Conservation (phyloP, 257 asterid genomes). For the Voacanga thouarsii region DNA sequence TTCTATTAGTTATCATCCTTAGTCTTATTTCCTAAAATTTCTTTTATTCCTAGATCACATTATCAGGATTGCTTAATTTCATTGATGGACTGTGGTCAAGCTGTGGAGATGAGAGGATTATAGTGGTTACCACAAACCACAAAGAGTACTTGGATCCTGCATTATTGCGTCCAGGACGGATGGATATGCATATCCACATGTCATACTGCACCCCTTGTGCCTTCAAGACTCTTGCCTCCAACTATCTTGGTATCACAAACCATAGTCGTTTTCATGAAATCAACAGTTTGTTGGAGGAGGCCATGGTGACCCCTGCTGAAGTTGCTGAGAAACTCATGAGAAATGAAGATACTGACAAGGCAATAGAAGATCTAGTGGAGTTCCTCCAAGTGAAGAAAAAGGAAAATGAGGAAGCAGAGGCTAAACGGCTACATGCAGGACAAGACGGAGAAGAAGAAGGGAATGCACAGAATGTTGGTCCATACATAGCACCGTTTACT, state of each 20-base stretch:
- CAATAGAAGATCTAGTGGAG: conserved; percentile 22
- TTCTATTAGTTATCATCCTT: neutral
- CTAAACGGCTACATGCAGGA: neutral
- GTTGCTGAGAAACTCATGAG: conserved; percentile 41
- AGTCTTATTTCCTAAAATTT: neutral
- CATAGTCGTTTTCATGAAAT: conserved; percentile 16
- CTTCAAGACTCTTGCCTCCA: conserved; percentile 29
- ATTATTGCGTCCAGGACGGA: conserved; percentile 38
- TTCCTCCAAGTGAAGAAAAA: conserved; percentile 25
- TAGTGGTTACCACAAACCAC: conserved; percentile 40
- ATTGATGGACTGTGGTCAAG: conserved; percentile 53
- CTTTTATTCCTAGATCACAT: conserved; percentile 20
- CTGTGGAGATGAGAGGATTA: conserved; percentile 47
- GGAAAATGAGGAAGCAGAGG: conserved; percentile 22
- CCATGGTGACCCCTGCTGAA: conserved; percentile 39
- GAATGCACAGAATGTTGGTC: neutral
- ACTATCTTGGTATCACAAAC: conserved; percentile 26
- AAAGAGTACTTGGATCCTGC: conserved; percentile 36
- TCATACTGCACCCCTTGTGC: conserved; percentile 38
- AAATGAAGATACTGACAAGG: conserved; percentile 22
- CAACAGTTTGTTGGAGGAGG: conserved; percentile 20
- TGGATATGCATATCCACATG: conserved; percentile 48
- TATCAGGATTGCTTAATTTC: conserved; percentile 49
- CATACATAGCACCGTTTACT: neutral
- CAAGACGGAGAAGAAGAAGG: neutral